Evolutionary conservation across 2,329 filamentous ascomycete genomes (phyloP).

Genomic region (Fusarium sp.): DNA sequence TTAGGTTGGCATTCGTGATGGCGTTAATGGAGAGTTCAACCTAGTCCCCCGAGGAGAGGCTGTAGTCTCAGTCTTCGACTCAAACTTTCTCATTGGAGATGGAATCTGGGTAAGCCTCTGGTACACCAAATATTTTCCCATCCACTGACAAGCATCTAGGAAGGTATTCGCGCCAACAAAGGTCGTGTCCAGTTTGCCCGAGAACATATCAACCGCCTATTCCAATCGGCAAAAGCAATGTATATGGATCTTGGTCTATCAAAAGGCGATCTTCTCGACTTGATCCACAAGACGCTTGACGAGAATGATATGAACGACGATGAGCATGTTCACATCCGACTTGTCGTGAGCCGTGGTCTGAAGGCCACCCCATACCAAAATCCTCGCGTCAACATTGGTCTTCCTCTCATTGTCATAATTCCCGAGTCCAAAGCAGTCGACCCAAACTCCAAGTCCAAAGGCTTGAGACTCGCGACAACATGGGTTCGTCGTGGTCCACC

Average conservation of each 20-base stretch:
- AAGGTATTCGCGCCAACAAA: conserved; percentile 15
- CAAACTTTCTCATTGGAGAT: conserved; percentile 11
- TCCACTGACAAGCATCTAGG: not conserved
- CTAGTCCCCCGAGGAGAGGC: not conserved
- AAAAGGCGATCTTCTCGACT: not conserved
- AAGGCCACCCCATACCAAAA: conserved; percentile 7
- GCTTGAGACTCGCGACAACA: not conserved
- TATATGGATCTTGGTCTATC: conserved; percentile 1
- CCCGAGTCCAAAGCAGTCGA: conserved; percentile 7
- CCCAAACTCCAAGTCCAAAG: conserved; percentile 2
- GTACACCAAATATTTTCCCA: fast-evolving
- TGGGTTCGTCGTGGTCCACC: not conserved
- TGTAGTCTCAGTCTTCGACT: conserved; percentile 2
- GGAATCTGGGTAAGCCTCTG: not conserved
- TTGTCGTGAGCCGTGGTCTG: not conserved
- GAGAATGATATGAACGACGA: not conserved
- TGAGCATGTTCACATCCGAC: conserved; percentile 11
- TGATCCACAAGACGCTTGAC: not conserved
- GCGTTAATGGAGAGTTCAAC: not conserved
- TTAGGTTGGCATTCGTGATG: conserved; percentile 5
- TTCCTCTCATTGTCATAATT: conserved; percentile 5
- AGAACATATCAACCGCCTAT: not conserved
- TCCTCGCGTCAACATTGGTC: not conserved
- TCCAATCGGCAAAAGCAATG: conserved; percentile 11
- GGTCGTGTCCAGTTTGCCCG: not conserved